phyloP scores from a whole-genome alignment of 1,284 basidiomycete genomes.

The Moesziomyces sp. region DNA sequence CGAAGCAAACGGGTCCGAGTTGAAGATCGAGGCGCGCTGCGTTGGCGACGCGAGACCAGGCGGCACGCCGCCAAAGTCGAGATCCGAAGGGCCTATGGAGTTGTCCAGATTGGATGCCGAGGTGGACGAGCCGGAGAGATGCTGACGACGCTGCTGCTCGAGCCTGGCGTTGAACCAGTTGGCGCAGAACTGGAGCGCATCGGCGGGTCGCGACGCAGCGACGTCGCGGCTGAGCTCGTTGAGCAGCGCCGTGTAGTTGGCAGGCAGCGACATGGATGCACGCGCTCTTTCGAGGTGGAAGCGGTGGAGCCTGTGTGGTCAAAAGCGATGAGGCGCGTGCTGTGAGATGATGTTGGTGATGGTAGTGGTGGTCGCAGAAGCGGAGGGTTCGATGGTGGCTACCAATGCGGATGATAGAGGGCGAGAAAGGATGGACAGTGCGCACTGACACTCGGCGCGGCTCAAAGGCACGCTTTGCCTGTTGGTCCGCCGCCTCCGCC shows the following conservation, averaged over 20 bases:
- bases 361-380: too few relatives aligned
- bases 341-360: too few relatives aligned
- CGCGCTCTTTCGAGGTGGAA: not conserved
- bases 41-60: conserved; percentile 44
- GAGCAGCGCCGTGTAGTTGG: conserved; percentile 72
- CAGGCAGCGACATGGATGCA: conserved; percentile 47
- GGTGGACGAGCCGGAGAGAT: conserved; percentile 68
- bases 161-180: conserved; percentile 92
- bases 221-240: conserved; percentile 87
- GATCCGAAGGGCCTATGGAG: conserved; percentile 25
- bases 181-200: conserved; percentile 91
- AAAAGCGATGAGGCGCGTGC: too few relatives aligned
- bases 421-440: too few relatives aligned
- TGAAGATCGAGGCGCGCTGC: conserved; percentile 40
- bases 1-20: conserved; percentile 28
- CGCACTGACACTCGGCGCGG: too few relatives aligned
- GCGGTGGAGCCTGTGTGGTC: not conserved
- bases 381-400: too few relatives aligned
- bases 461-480: too few relatives aligned
- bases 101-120: conserved; percentile 54
- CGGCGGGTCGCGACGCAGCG: conserved; percentile 83
- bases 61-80: conserved; percentile 18
- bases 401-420: too few relatives aligned
- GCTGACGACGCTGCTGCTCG: conserved; percentile 81
- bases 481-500: too few relatives aligned